Evolutionary conservation across 164 flowering plant species (phyloP).

Genomic region (Vitis vinifera): ASM3070453v1 NC_081805.1:24670001-24670500

Average conservation of each 20-base stretch:
- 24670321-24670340: conserved; percentile 56
- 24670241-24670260: conserved; percentile 1
- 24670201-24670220: background rate
- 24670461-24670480: too few species aligned
- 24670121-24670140: conserved; percentile 11
- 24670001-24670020: conserved; percentile 12
- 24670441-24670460: too few species aligned
- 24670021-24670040: conserved; percentile 17
- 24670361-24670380: background rate
- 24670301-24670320: conserved; percentile 64
- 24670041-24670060: conserved; percentile 22
- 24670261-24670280: conserved; percentile 10
- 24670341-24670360: conserved; percentile 33
- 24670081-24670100: conserved; percentile 4
- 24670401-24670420: too few species aligned
- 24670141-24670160: background rate
- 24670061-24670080: conserved; percentile 6
- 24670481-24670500: too few species aligned
- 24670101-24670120: conserved; percentile 6
- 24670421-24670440: too few species aligned
- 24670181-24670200: background rate
- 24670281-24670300: conserved; percentile 46
- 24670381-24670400: too few species aligned
- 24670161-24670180: conserved; percentile 8
- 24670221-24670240: background rate